A percentile compares a stretch with the other conserved stretches of the same genome.
phyloP scores from a whole-genome alignment of 2,329 filamentous ascomycete genomes.

The Paracorniculantispora psalliotae region DNA sequence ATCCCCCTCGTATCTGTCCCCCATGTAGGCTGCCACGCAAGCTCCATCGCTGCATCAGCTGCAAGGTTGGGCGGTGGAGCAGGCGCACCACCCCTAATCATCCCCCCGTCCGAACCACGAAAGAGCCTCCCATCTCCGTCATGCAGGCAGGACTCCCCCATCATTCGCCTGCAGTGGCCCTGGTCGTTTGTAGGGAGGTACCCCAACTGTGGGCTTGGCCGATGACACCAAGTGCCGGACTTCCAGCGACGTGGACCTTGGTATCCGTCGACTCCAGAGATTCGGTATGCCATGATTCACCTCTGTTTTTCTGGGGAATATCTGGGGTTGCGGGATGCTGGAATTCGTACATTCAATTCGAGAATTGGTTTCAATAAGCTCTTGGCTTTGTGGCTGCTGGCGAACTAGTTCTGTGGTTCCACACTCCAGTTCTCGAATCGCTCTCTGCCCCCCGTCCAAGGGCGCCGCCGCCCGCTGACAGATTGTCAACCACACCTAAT shows the following conservation, averaged over 20 bases:
- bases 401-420: neutral
- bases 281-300: neutral
- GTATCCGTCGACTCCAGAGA: neutral
- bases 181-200: no score
- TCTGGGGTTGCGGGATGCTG: neutral
- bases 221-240: neutral
- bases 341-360: neutral
- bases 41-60: neutral
- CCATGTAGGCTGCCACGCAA: neutral
- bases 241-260: neutral
- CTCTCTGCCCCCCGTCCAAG: neutral
- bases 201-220: neutral
- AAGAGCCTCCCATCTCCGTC: no score
- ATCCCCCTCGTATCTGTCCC: neutral
- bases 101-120: no score
- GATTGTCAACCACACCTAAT: slow-evolving; percentile 2
- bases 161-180: no score
- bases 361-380: neutral
- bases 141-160: no score
- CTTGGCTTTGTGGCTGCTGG: no score
- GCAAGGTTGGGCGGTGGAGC: neutral
- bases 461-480: neutral
- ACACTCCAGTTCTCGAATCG: neutral
- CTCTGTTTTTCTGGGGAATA: neutral
- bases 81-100: no score